phyloP scores from a whole-genome alignment of 2,329 filamentous ascomycete species.

The Neurospora crassa region DNA sequence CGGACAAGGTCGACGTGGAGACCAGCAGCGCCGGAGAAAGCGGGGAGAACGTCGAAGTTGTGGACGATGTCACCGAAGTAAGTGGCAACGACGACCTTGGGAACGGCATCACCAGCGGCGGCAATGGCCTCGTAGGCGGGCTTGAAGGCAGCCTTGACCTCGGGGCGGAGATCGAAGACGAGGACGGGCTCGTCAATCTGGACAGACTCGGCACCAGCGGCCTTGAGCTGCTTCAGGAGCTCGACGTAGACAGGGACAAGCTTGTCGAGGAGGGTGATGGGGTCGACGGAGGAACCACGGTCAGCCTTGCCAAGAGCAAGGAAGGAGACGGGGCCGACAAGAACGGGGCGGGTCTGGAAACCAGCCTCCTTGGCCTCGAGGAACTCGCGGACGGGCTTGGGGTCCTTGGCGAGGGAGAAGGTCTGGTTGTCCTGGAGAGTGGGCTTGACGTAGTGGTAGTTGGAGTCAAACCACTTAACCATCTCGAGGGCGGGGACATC shows the following conservation, averaged over 20 bases:
- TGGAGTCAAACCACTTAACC: conserved; percentile 99
- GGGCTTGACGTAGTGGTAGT: conserved; percentile 99
- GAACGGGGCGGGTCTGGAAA: conserved; percentile 83
- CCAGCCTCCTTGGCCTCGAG: conserved; percentile 96
- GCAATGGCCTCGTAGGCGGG: conserved; percentile 87
- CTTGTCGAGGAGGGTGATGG: conserved; percentile 88
- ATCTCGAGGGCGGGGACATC: conserved; percentile 95
- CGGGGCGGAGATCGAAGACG: conserved; percentile 83
- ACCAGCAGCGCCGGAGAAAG: conserved; percentile 59
- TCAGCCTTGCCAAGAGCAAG: conserved; percentile 96
- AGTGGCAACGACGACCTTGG: conserved; percentile 83
- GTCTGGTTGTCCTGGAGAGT: conserved; percentile 94
- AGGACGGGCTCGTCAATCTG: conserved; percentile 98
- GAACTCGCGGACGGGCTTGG: conserved; percentile 93
- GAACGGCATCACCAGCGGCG: conserved; percentile 67
- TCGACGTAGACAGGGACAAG: conserved; percentile 91
- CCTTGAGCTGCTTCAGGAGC: conserved; percentile 87
- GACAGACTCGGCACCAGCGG: conserved; percentile 88
- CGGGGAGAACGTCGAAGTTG: conserved; percentile 84
- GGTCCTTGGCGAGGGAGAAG: conserved; percentile 78
- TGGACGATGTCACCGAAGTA: conserved; percentile 99
- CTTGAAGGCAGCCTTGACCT: conserved; percentile 96
- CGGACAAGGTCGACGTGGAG: conserved; percentile 95
- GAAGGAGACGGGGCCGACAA: conserved; percentile 95
- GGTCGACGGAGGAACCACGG: conserved; percentile 84